Evolutionary conservation across 164 flowering plant genomes (phyloP).

Genomic region (Macadamia tetraphylla): DNA sequence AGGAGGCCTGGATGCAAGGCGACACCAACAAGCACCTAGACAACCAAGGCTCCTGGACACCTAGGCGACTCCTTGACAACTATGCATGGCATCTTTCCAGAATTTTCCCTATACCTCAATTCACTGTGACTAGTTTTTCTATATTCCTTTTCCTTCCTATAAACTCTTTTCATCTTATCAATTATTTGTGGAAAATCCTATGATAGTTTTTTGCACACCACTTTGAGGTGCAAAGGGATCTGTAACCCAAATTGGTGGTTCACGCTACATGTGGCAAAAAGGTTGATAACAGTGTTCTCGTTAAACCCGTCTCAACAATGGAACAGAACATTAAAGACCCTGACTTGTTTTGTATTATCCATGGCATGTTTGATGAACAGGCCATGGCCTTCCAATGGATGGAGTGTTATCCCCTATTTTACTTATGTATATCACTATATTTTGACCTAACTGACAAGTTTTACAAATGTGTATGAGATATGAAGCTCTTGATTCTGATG

Average conservation of each 20-base stretch:
- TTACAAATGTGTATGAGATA: slow-evolving; percentile 60
- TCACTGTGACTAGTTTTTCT: no score
- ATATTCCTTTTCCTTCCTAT: no score
- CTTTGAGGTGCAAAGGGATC: slow-evolving; percentile 69
- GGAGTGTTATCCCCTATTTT: slow-evolving; percentile 78
- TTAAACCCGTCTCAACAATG: slow-evolving; percentile 53
- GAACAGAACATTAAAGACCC: slow-evolving; percentile 68
- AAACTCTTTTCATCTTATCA: no score
- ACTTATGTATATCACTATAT: slow-evolving; percentile 55
- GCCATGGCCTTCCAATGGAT: slow-evolving; percentile 96
- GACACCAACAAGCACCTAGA: no score
- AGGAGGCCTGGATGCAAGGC: no score
- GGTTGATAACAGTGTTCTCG: slow-evolving; percentile 41
- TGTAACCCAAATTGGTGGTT: slow-evolving; percentile 73
- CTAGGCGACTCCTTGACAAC: no score
- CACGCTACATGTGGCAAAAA: slow-evolving; percentile 45
- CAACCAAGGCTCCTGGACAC: no score
- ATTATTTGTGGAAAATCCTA: slow-evolving; percentile 20
- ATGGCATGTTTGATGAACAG: slow-evolving; percentile 66
- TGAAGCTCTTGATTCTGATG: slow-evolving; percentile 48
- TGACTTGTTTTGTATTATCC: slow-evolving; percentile 38
- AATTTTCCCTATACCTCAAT: no score
- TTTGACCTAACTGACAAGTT: slow-evolving; percentile 64
- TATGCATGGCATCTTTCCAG: no score
- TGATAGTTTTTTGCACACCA: slow-evolving; percentile 66